Base-by-base conservation (phyloP, 768 basidiomycete species). In the Lactifluus piperatus region DNA sequence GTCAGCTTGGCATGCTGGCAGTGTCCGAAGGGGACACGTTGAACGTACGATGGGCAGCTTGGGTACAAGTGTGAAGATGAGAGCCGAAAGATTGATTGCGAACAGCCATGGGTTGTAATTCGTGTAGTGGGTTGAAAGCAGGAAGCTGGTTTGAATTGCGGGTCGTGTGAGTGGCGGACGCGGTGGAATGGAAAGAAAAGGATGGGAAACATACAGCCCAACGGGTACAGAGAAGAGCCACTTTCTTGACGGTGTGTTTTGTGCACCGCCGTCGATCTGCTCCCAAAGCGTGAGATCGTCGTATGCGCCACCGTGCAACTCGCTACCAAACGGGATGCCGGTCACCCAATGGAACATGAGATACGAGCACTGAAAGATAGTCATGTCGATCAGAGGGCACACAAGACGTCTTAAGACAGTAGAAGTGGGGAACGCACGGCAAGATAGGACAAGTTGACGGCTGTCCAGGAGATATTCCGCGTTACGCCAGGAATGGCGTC, bases 341-440 rank as follows among this genome's bases (percentile, higher is more conserved):
- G 94, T 97, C 51, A 94, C 93, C 81, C 91, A 92, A 70, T 98
- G 95, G 77, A 98, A 98, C 90, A 98, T 94, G 62, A 97, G 79
- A 75, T 95, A 98, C 11, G 94, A 91, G n/a, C 57, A 46, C 50
- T 66, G 32, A 14, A 36, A 26, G 29, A 13, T 10, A 24, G 20
- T 46, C 18, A 20, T 16, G 50, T 56, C 46, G 47, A 13, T n/a
- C 22, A 4, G 16, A 18, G 20, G 26, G n/a, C 4, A 5, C 9
- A 41, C 6, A 24, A 22, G 16, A 2, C 5, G 9, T 18, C 3
- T 3, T 8, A 2, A 49, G 29, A 49, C 26, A 43, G 43, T 18
- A n/a, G 49, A 18, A 51, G 51, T 5, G 61, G 51, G n/a, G 53
- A 50, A 79, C 91, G 62, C 70, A 97, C 95, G 47, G 86, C 81